Evolutionary conservation across 331 rosid genomes (phyloP).

Genomic region (Erythrophleum ivorense): DNA sequence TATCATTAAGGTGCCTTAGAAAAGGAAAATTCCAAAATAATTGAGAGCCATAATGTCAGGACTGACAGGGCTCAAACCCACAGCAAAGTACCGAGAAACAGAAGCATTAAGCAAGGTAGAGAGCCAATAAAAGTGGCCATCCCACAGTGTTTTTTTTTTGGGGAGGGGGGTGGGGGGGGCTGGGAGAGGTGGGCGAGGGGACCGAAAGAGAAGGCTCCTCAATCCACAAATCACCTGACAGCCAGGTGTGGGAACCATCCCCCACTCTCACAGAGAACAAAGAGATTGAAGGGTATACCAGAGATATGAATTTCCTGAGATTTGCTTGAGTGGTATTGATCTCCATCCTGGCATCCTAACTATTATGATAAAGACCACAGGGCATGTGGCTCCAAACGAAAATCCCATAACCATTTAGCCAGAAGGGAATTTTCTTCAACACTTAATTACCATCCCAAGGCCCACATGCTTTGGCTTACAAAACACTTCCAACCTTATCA

Average conservation of each 20-base stretch:
- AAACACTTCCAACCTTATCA: neutral
- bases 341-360: neutral
- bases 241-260: neutral
- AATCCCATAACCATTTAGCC: neutral
- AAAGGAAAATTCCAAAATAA: neutral
- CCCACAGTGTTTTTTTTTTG: too few relatives aligned
- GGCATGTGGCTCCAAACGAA: neutral
- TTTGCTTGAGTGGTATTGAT: neutral
- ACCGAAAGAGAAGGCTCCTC: neutral
- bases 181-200: too few relatives aligned
- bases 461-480: neutral
- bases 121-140: neutral
- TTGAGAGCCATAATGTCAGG: neutral
- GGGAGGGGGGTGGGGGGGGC: too few relatives aligned
- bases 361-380: neutral
- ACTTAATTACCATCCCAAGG: neutral
- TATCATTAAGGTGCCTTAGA: neutral
- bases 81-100: neutral
- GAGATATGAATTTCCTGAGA: neutral
- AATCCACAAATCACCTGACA: neutral
- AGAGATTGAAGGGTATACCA: neutral
- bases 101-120: neutral
- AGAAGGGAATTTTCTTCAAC: neutral
- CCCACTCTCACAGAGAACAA: neutral
- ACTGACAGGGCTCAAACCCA: neutral